Evolutionary conservation across 441 rosid genomes (phyloP).

Genomic region (Codiaeum variegatum): DNA sequence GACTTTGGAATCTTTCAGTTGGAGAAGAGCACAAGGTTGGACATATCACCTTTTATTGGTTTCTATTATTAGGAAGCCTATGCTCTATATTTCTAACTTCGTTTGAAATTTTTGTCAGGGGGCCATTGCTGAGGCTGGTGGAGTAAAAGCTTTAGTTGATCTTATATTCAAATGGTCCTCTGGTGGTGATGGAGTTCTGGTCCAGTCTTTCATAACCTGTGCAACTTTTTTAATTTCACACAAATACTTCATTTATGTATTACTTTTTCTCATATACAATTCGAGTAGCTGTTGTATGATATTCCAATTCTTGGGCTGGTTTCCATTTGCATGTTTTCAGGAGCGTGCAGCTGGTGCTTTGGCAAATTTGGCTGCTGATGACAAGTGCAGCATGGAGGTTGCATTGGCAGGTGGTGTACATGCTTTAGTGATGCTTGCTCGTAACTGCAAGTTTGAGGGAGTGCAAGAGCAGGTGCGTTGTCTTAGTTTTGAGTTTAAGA

Average conservation of each 20-base stretch:
- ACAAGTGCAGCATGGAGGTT: constrained; percentile 47
- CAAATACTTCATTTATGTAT: constrained; percentile 6
- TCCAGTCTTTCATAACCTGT: constrained; percentile 20
- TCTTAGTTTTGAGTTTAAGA: constrained; percentile 1
- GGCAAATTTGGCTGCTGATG: constrained; percentile 56
- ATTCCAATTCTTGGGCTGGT: constrained; percentile 13
- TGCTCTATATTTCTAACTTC: too few relatives aligned
- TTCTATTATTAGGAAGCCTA: too few relatives aligned
- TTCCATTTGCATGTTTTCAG: constrained; percentile 32
- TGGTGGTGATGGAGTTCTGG: constrained; percentile 83
- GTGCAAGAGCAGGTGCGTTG: constrained; percentile 50
- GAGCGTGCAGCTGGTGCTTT: constrained; percentile 62
- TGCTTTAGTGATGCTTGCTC: constrained; percentile 47
- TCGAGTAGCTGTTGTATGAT: constrained; percentile 10
- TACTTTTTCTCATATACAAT: background rate
- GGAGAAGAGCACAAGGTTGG: constrained; percentile 99
- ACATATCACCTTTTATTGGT: too few relatives aligned
- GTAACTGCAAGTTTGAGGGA: constrained; percentile 40
- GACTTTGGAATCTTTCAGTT: constrained; percentile 97
- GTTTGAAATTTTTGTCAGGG: too few relatives aligned
- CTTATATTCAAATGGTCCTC: constrained; percentile 90
- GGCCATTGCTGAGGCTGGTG: constrained; percentile 94
- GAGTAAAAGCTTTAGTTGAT: constrained; percentile 86
- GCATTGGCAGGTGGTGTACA: constrained; percentile 40
- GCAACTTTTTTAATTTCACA: background rate